Evolutionary conservation across 768 basidiomycete species (phyloP), one percentile per base, ranked within the genome.

Genomic region (Mycena vitilis): DNA sequence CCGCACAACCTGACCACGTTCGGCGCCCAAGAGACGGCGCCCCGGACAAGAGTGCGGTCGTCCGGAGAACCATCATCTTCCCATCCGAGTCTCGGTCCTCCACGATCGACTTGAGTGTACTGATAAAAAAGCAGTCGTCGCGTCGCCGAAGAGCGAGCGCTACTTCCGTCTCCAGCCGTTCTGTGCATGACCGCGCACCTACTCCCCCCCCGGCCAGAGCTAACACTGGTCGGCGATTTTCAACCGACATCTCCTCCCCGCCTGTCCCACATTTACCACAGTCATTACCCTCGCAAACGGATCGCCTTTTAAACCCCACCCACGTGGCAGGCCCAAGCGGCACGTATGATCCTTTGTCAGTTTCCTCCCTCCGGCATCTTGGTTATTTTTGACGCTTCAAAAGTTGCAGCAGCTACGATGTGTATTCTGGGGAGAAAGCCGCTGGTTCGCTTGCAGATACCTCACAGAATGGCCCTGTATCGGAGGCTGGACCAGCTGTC

Each of bases 131-230:
- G 75, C 82, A 83, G 34, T 86, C 91, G 40, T 76, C 81, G 25
- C 87, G 87, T 56, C 88, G 90, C 52, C 88, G 89, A 47, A 86
- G 91, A 61, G 83, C 84, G 20, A 92, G 94, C 70, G 83, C 84
- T 13, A 78, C 79, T 18, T 89, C 87, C 15, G 80, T 84, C 20
- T 95, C 93, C 0, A 87, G 80, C 71, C 89, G 90, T 64, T 94
- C 94, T 49, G 83, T 94, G 36, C 90, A 92, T 71, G 94, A 95
- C 71, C 91, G 94, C 60, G 91, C 82, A 15, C 94, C 93, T 13
- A 95, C 94, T 10, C 94, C 94, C n/a, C 94, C 94, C 20, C 94
- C 94, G 38, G 89, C 91, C 16, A 87, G 87, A 70, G 81, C 86
- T 6, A 81, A 84, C 54, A 77, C 80, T 22, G 70, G 78, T 38